phyloP scores from a whole-genome alignment of 2,329 filamentous ascomycete genomes.

The Zymoseptoria brevis region DNA sequence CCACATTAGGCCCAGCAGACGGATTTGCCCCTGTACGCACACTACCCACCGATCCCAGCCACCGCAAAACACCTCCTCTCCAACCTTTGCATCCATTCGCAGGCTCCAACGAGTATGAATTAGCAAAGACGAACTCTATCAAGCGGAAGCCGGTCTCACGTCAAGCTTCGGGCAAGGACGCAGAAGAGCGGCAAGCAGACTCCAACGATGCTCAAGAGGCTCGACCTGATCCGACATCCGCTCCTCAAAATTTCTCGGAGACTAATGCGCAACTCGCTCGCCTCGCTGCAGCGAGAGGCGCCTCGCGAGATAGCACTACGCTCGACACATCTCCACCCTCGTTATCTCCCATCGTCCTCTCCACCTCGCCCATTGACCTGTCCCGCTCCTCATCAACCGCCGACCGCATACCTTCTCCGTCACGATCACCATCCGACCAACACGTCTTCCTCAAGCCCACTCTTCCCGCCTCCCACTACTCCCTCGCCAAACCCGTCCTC shows the following conservation, averaged over 20 bases:
- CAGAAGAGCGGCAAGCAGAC: constrained; percentile 4
- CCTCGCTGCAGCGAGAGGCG: background rate
- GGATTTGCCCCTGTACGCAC: constrained; percentile 28
- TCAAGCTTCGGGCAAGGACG: constrained; percentile 9
- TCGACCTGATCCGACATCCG: background rate
- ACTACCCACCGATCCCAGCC: background rate
- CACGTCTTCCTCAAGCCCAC: constrained; percentile 11
- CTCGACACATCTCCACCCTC: background rate
- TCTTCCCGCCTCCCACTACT: constrained; percentile 5
- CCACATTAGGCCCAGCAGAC: constrained; percentile 34
- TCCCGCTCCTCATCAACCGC: background rate
- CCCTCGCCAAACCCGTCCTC: constrained; percentile 7
- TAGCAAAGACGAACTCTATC: constrained; percentile 2
- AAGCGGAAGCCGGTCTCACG: constrained; percentile 10
- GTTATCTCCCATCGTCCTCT: background rate
- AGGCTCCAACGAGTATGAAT: constrained; percentile 1
- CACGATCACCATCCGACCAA: constrained; percentile 6
- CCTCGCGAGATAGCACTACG: background rate
- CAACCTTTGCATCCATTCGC: background rate
- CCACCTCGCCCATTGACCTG: background rate
- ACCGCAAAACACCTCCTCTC: background rate
- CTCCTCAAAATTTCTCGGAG: background rate
- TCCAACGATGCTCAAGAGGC: background rate
- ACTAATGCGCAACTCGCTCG: background rate
- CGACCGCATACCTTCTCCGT: background rate